These are phyloP conservation scores for Geotrichum candidum DNA, from an alignment of 1,139 yeast genomes.

Conservation along the genomic window DNA sequence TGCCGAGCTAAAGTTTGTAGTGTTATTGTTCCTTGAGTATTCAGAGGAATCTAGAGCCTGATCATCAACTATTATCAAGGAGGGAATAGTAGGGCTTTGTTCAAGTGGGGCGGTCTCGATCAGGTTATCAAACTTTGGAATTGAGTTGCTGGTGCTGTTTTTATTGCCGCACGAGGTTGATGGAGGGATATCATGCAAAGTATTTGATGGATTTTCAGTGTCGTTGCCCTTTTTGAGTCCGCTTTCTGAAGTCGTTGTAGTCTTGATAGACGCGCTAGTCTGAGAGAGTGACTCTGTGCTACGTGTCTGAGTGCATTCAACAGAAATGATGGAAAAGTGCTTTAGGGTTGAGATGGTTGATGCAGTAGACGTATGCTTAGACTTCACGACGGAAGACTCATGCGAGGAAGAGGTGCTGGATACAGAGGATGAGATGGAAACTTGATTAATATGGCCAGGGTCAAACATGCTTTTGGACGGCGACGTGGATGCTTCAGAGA, in stretches of 20 bases:
- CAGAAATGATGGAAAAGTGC: slow-evolving; percentile 22
- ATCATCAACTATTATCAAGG: not conserved
- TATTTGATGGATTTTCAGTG: slow-evolving; percentile 13
- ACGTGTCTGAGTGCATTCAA: not conserved
- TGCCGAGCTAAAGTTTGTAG: slow-evolving; percentile 3
- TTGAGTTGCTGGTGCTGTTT: not conserved
- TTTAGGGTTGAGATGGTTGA: slow-evolving; percentile 27
- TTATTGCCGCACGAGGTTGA: not conserved
- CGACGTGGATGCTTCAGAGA: slow-evolving; percentile 20
- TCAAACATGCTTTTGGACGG: slow-evolving; percentile 25
- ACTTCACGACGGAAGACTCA: slow-evolving; percentile 1
- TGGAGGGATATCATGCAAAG: slow-evolving; percentile 3
- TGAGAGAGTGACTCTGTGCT: not conserved
- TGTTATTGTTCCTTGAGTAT: not conserved
- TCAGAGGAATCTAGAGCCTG: not conserved
- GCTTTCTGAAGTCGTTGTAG: not conserved
- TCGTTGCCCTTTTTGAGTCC: slow-evolving; percentile 15
- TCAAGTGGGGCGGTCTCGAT: not conserved
- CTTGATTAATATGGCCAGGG: slow-evolving; percentile 5
- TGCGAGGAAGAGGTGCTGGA: slow-evolving; percentile 1
- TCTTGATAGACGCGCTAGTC: slow-evolving; percentile 3
- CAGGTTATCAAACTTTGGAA: not conserved
- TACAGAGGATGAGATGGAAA: slow-evolving; percentile 2
- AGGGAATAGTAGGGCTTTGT: not conserved
- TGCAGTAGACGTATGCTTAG: slow-evolving; percentile 24